A percentile compares a stretch with the other conserved stretches of the same genome.
Evolutionary conservation across 2,329 filamentous ascomycete species (phyloP).

Genomic region (Verticillium albo-atrum): DNA sequence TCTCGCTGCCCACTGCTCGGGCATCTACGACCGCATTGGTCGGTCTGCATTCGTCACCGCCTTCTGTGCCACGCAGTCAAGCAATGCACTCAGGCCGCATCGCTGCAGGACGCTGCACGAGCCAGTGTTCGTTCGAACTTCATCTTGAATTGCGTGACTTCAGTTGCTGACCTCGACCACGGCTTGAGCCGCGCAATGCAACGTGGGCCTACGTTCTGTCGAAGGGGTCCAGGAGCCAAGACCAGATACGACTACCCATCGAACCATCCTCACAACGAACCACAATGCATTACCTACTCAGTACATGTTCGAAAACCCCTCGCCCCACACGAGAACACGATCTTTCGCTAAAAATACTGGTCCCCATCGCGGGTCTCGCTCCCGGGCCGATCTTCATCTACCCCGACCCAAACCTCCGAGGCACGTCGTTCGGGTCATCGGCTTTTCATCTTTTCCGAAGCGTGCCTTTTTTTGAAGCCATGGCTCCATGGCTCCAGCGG

Average conservation of each 20-base stretch:
- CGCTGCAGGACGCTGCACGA: not conserved
- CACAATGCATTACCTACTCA: not conserved
- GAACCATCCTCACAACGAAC: not conserved
- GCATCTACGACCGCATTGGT: not conserved
- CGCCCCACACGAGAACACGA: not conserved
- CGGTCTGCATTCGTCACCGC: not conserved
- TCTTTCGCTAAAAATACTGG: not conserved
- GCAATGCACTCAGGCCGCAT: not conserved
- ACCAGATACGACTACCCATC: not conserved
- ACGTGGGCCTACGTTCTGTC: not conserved
- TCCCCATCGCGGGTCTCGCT: not conserved
- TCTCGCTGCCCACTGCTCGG: not conserved
- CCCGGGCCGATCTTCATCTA: not conserved
- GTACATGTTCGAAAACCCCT: not conserved
- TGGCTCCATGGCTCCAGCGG: not conserved
- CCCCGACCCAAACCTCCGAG: not conserved
- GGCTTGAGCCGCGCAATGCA: not conserved
- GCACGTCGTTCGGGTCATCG: not conserved
- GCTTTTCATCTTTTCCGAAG: not conserved
- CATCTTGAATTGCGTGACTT: not conserved
- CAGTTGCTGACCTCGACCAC: not conserved
- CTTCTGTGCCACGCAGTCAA: not conserved
- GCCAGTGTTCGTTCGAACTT: not conserved
- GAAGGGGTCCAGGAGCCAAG: not conserved
- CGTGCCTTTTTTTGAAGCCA: not conserved